Evolutionary conservation across 169 alveolate genomes (phyloP), one percentile per base, ranked within the genome.

Genomic region (Cryptosporidium meleagridis): DNA sequence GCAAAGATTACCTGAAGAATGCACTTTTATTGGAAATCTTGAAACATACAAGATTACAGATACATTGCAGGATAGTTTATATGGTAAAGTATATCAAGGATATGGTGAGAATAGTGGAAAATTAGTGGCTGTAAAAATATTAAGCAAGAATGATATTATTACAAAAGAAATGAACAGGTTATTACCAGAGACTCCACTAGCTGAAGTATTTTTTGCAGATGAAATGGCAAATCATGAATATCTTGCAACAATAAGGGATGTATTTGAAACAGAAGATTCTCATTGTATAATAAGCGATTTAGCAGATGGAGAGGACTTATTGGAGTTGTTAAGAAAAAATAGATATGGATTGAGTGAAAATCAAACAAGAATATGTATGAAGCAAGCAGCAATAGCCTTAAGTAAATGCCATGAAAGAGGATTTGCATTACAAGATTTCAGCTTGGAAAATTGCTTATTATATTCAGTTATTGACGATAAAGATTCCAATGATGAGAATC

Each of bases 121-220:
- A 18, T 31, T 59, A n/a, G 86, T 73, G 33, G 86, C 86, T 23
- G 39, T 73, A 29, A 73, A 73, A 45, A 31, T 73, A 18, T 33
- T 73, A 21, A 73, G 45, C n/a, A 73, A 73, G 41, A 59, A 73
- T 73, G 86, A 73, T 35, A 73, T 73, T 3, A 73, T 33, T 31
- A 55, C 71, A 55, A 73, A 73, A 35, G 86, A 73, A 58, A 53
- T 53, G 71, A 73, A 73, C 21, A 53, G 86, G 33, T 55, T 41
- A 52, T 31, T 91, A 29, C 93, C 93, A 21, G 93, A 91, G 41
- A 91, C 93, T 9, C 93, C 93, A 8, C 75, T 91, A 8, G 93
- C 93, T 2, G 93, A 91, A 48, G 93, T 91, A 12, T 91, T 91
- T 70, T 91, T 91, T 65, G 72, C 93, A 16, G 65, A 84, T 52